These are phyloP conservation scores for Zymoseptoria brevis DNA, from an alignment of 2,329 filamentous ascomycete genomes.

Conservation along the genomic window DNA sequence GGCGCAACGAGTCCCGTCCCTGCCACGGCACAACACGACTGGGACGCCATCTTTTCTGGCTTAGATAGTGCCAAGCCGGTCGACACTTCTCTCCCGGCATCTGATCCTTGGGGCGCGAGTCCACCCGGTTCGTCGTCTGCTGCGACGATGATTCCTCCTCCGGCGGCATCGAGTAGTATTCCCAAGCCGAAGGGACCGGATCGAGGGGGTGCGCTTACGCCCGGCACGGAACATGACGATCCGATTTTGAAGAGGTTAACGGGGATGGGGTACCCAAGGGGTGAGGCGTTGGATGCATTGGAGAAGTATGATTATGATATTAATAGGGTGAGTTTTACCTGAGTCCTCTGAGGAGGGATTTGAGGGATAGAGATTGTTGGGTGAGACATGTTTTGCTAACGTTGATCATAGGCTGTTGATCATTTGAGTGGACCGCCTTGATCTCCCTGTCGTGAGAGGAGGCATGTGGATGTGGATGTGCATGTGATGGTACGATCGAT, in stretches of 20 bases:
- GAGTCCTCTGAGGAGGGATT: too few relatives aligned
- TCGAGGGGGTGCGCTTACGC: conserved; percentile 59
- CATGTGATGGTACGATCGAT: too few relatives aligned
- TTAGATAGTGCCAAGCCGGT: conserved; percentile 48
- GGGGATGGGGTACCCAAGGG: conserved; percentile 75
- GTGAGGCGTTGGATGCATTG: conserved; percentile 66
- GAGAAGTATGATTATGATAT: conserved; percentile 96
- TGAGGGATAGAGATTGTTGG: too few relatives aligned
- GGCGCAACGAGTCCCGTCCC: conserved; percentile 21
- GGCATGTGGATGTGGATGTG: too few relatives aligned
- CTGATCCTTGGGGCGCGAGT: conserved; percentile 23
- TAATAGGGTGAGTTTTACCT: conserved; percentile 77
- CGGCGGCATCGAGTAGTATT: neutral
- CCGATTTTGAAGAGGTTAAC: conserved; percentile 84
- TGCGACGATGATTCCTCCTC: too few relatives aligned
- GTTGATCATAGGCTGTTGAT: too few relatives aligned
- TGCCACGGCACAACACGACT: conserved; percentile 58
- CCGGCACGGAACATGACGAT: conserved; percentile 76
- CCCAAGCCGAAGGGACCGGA: conserved; percentile 8
- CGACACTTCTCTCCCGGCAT: conserved; percentile 20
- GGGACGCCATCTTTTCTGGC: conserved; percentile 88
- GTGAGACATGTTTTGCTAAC: too few relatives aligned
- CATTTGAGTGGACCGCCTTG: too few relatives aligned
- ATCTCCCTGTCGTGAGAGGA: too few relatives aligned
- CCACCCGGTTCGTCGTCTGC: conserved; percentile 10